Evolutionary conservation across 2,329 filamentous ascomycete genomes (phyloP).

Genomic region (Pseudogymnoascus sp.): DNA sequence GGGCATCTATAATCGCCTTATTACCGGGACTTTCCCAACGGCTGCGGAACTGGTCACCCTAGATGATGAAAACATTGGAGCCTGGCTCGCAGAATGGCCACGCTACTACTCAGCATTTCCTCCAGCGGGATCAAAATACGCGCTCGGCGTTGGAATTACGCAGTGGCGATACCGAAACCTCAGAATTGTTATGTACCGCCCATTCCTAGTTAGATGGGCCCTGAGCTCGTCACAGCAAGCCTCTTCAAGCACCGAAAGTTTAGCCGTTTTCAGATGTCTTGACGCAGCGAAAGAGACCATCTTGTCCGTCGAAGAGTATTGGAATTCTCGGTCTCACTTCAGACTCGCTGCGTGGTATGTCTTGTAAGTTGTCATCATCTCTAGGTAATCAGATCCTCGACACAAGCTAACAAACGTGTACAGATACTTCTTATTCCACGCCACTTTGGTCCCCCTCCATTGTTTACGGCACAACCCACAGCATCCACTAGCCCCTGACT

Average conservation of each 20-base stretch:
- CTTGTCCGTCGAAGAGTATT: slow-evolving; percentile 10
- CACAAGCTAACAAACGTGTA: background rate
- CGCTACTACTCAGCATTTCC: slow-evolving; percentile 9
- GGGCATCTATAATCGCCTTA: slow-evolving; percentile 7
- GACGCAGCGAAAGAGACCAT: slow-evolving; percentile 12
- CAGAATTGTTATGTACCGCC: slow-evolving; percentile 16
- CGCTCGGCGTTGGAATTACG: slow-evolving; percentile 11
- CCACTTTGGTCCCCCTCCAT: slow-evolving; percentile 8
- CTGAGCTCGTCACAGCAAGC: background rate
- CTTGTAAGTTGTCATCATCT: slow-evolving; percentile 11
- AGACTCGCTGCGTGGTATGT: slow-evolving; percentile 15
- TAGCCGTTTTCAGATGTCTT: slow-evolving; percentile 10
- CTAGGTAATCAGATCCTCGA: background rate
- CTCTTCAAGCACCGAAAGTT: background rate
- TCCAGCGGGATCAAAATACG: slow-evolving; percentile 9
- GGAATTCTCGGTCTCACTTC: slow-evolving; percentile 10
- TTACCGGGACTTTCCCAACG: slow-evolving; percentile 6
- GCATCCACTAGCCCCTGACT: slow-evolving; percentile 9
- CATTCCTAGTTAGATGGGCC: slow-evolving; percentile 13
- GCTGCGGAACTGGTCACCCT: slow-evolving; percentile 8
- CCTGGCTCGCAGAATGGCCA: slow-evolving; percentile 12
- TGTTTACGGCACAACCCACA: slow-evolving; percentile 10
- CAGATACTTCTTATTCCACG: slow-evolving; percentile 11
- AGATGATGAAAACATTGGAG: slow-evolving; percentile 12
- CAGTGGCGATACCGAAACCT: slow-evolving; percentile 16